A percentile compares a stretch with the other conserved stretches of the same genome.
Conservation (phyloP, 2,329 filamentous ascomycete species). For the Endoconidiophora laricicola region DNA sequence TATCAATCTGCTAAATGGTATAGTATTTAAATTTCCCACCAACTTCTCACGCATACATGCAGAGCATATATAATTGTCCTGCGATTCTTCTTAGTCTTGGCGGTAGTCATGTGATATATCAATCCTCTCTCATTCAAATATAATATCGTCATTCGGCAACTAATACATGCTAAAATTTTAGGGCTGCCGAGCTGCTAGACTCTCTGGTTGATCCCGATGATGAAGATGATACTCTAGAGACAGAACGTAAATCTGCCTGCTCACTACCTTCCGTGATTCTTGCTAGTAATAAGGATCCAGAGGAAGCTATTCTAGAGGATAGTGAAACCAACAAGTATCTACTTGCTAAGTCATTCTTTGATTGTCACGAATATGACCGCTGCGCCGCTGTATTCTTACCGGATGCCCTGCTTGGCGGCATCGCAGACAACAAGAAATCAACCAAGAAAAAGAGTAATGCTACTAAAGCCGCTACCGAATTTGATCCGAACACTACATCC, state of each 20-base stretch:
- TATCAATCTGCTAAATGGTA: slow-evolving; percentile 97
- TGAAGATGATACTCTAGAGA: slow-evolving; percentile 24
- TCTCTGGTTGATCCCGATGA: slow-evolving; percentile 51
- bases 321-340: slow-evolving; percentile 71
- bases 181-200: slow-evolving; percentile 86
- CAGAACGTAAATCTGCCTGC: slow-evolving; percentile 22
- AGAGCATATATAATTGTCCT: too few relatives aligned
- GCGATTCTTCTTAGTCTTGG: too few relatives aligned
- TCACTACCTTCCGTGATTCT: slow-evolving; percentile 26
- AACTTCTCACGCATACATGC: background rate
- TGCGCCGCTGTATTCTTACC: slow-evolving; percentile 80
- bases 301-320: slow-evolving; percentile 60
- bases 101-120: background rate
- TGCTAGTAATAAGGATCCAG: slow-evolving; percentile 45
- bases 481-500: too few relatives aligned
- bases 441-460: background rate
- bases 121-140: too few relatives aligned
- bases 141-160: background rate
- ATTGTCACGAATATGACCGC: slow-evolving; percentile 87
- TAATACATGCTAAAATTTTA: slow-evolving; percentile 22
- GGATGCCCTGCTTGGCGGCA: slow-evolving; percentile 55
- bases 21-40: slow-evolving; percentile 1
- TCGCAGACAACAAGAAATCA: slow-evolving; percentile 31
- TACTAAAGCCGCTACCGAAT: background rate
- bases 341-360: slow-evolving; percentile 84